Base-by-base conservation (phyloP, 352 stramenopile genomes). In the Paralagenidium karlingii region DNA sequence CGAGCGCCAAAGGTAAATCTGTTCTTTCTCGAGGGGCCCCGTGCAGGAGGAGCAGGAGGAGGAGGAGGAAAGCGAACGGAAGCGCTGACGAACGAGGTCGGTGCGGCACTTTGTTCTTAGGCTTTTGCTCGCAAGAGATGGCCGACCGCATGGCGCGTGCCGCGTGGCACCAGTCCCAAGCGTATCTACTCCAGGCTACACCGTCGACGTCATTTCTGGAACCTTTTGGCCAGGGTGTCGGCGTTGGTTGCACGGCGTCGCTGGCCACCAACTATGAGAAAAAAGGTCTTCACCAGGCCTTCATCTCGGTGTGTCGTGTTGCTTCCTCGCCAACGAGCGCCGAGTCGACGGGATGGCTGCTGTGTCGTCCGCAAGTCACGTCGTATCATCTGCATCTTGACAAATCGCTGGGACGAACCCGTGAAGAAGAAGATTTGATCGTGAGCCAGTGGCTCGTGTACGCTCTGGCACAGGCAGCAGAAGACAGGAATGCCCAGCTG, bases 391-490 rank as follows among this genome's bases (percentile, higher is more conserved):
- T 89, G 10, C 53, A 65, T 27, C 48, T 88, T 38, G 71, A 83
- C 58, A 88, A 88, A 49, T 53, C 55, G 18, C 26, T 67, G 19
- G 49, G 52, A 13, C 66, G 65, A 18, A 63, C 65, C n/a, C 65
- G 64, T 21, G 37, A 27, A 36, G 69, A 86, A 32, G 68, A 89
- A 57, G 73, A 86, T 30, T 45, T 61, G n/a, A 68, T 81, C 13
- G 71, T 83, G 45, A 63, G 68, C 43, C 55, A 60, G 9, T 80
- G 69, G 56, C 53, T 86, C 29, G 67, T 89, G 26, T 82, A 84
- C 53, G 30, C 79, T 18, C 40, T 88, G 5, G 62, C 63, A 3
- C 70, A 77, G 24, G 38, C 63, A 11, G 51, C 57, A 0, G 37
- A 58, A 15, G 60, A n/a, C n/a, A n/a, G n/a, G n/a, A n/a, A n/a